phyloP scores from a whole-genome alignment of 208 protist species.

The Leishmania mexicana region DNA sequence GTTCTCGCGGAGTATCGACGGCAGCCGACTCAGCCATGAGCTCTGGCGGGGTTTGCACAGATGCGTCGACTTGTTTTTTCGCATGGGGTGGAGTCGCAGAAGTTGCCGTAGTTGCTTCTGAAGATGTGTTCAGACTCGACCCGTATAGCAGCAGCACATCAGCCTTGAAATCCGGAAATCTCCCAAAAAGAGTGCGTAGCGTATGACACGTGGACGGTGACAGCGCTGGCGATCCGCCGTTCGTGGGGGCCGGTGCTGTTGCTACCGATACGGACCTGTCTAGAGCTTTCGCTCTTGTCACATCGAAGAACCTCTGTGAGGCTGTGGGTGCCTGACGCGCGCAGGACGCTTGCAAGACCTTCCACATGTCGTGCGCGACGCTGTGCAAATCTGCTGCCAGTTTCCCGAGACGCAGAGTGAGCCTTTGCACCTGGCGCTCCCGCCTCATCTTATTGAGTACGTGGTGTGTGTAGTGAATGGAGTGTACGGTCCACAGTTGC shows the following conservation, averaged over 20 bases:
- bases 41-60: conserved; percentile 3
- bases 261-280: neutral
- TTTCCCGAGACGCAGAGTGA: conserved; percentile 22
- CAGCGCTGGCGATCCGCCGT: neutral
- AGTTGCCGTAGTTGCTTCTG: neutral
- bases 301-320: neutral
- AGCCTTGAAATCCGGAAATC: neutral
- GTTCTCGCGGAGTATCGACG: neutral
- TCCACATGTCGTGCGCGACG: conserved; percentile 20
- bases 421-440: neutral
- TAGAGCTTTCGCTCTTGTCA: neutral
- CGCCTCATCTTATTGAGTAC: conserved; percentile 32
- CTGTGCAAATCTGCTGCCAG: conserved; percentile 13
- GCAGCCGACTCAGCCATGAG: neutral
- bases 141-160: neutral
- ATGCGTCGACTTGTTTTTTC: neutral
- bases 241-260: neutral
- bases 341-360: neutral
- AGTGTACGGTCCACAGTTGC: conserved; percentile 46
- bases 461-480: conserved; percentile 38
- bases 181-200: neutral
- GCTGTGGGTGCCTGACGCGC: neutral
- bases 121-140: neutral
- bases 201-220: neutral
- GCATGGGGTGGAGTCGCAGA: neutral